Percentiles rank a stretch among this genome's conserved stretches.
Evolutionary conservation across 129 eudicot species (phyloP).

Genomic region (Heracleum sosnowskyi): DNA sequence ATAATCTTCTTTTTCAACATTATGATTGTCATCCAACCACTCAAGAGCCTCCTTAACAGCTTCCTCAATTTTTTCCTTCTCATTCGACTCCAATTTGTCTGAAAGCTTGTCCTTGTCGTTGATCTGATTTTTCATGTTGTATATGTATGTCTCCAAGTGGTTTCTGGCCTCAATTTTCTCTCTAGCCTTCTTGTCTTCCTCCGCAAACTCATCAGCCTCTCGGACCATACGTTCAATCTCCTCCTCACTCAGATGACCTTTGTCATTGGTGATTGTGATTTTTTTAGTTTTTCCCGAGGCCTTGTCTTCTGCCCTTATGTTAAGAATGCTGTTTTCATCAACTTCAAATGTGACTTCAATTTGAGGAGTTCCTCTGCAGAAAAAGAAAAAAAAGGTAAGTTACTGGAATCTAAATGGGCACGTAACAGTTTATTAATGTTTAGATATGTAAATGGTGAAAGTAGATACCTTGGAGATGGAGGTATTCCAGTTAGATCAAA

Average conservation of each 20-base stretch:
- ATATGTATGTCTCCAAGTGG: constrained; percentile 65
- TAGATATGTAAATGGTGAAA: neutral
- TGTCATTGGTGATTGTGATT: constrained; percentile 73
- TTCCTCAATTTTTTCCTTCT: constrained; percentile 67
- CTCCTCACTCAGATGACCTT: constrained; percentile 73
- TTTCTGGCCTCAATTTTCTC: constrained; percentile 74
- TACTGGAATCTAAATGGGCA: neutral
- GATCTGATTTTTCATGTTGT: constrained; percentile 71
- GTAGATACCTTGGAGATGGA: constrained; percentile 72
- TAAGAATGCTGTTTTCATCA: constrained; percentile 72
- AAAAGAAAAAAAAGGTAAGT: neutral
- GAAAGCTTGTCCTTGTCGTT: constrained; percentile 65
- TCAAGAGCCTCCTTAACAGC: constrained; percentile 70
- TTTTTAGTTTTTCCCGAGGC: constrained; percentile 57
- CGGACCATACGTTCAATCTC: constrained; percentile 76
- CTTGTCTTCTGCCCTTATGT: constrained; percentile 73
- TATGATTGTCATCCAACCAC: constrained; percentile 80
- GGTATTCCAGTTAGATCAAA: constrained; percentile 73
- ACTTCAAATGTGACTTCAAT: constrained; percentile 83
- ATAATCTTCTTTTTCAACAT: constrained; percentile 70
- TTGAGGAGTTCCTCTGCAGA: constrained; percentile 72
- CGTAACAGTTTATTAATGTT: neutral
- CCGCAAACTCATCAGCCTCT: constrained; percentile 85
- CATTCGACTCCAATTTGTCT: constrained; percentile 54
- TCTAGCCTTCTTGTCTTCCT: constrained; percentile 73